Evolutionary conservation across 2,329 filamentous ascomycete genomes (phyloP).

Genomic region (Huntiella omanensis): DNA sequence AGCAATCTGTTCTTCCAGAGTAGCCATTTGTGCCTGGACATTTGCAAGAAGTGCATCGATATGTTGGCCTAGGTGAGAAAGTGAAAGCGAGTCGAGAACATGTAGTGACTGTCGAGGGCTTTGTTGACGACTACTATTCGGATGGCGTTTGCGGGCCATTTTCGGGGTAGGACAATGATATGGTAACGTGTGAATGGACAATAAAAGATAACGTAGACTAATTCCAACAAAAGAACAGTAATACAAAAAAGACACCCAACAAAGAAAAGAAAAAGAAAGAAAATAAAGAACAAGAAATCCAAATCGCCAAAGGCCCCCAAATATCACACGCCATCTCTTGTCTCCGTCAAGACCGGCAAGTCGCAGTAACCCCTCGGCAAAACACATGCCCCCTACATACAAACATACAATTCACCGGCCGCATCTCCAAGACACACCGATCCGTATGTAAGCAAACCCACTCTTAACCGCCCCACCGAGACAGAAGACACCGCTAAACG

Average conservation of each 20-base stretch:
- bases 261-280: neutral
- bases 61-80: slow-evolving; percentile 39
- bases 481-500: no score
- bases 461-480: no score
- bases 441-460: no score
- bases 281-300: neutral
- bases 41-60: slow-evolving; percentile 46
- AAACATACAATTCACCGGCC: no score
- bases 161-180: no score
- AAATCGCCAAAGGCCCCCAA: neutral
- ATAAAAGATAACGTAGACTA: neutral
- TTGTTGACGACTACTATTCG: slow-evolving; percentile 32
- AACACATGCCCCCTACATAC: no score
- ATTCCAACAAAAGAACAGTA: neutral
- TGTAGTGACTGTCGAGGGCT: slow-evolving; percentile 19
- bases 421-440: no score
- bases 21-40: slow-evolving; percentile 41
- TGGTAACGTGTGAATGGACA: neutral
- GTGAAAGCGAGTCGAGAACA: slow-evolving; percentile 41
- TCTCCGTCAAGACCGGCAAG: no score
- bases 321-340: neutral
- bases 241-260: neutral
- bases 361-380: no score
- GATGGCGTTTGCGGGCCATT: no score
- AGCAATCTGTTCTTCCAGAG: slow-evolving; percentile 41